Percentiles rank a stretch among this genome's conserved stretches.
Evolutionary conservation across 495 filamentous ascomycete species (phyloP).

Genomic region (Penicillium maclennaniae): DNA sequence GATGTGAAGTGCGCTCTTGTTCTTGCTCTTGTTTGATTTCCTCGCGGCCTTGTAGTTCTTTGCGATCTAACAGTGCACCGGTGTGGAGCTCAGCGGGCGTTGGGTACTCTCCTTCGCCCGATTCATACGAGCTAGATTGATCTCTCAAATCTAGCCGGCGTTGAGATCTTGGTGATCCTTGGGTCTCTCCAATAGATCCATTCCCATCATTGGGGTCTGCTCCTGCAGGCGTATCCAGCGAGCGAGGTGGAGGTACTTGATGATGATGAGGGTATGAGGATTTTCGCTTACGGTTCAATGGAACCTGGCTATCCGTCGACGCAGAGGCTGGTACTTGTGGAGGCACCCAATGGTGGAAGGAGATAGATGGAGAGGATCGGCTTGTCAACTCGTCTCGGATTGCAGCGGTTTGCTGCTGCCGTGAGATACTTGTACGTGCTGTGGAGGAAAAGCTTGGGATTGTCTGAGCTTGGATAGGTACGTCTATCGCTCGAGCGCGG

Average conservation of each 20-base stretch:
- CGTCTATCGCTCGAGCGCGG: not conserved
- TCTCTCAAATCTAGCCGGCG: not conserved
- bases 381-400: not conserved
- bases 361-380: constrained; percentile 3
- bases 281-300: constrained; percentile 1
- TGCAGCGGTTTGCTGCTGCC: not conserved
- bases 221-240: not conserved
- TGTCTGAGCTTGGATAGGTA: not conserved
- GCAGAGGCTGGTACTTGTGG: not conserved
- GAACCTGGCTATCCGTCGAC: not conserved
- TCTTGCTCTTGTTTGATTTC: not conserved
- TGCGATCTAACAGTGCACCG: not conserved
- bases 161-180: not conserved
- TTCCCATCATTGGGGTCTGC: not conserved
- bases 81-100: not conserved
- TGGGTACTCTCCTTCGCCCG: not conserved
- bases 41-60: not conserved
- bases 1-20: not conserved
- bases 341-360: constrained; percentile 15
- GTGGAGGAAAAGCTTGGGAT: not conserved
- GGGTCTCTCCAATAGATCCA: not conserved
- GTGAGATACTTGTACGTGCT: not conserved
- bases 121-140: not conserved
- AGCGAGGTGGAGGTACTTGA: constrained; percentile 1
- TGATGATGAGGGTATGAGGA: not conserved